Evolutionary conservation across 768 basidiomycete genomes (phyloP), one percentile per base, ranked within the genome.

Genomic region (Xerocomellus amylosporus): DNA sequence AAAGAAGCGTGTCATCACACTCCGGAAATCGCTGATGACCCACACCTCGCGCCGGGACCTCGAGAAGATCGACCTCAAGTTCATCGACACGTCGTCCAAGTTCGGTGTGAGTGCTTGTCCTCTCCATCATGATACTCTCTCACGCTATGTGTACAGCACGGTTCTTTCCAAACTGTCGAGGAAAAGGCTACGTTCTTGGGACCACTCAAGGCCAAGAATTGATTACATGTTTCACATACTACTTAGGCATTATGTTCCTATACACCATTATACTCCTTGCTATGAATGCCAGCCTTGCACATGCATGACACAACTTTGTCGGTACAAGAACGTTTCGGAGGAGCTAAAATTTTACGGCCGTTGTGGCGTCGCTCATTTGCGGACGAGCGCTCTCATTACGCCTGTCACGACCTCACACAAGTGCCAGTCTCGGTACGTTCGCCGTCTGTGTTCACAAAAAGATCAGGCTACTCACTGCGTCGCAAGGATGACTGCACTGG

Each of bases 41-140:
- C 95, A 95, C 81, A 96, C 96, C 40, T 90, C 88, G 59, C 90
- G 94, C 70, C 84, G 87, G 75, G 93, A 98, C 75, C 84, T 98
- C 71, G 97, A 99, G 84, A 95, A 98, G 80, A 90, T 97, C 58
- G 83, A 88, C 58, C 89, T 97, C 83, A 98, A 96, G 77, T 98
- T 95, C 80, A 96, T 98, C 83, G 94, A 96, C 71, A 98, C 96
- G 33, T 91, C 93, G 40, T 95, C 92, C 75, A 97, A 97, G 77
- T 94, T 93, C 76, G 93, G 95, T 64, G 90, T 91, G 84, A 63
- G 87, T 81, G 17, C 30, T 20, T 41, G 44, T 52, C 9, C 22
- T 43, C 30, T 33, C 14, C 22, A 7, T 24, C 4, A 8, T 22
- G 28, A 42, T 36, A 12, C 14, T 41, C 48, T 48, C 50, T 47